Base-by-base conservation (phyloP, 2,329 filamentous ascomycete genomes). In the Periconia macrospinosa region DNA sequence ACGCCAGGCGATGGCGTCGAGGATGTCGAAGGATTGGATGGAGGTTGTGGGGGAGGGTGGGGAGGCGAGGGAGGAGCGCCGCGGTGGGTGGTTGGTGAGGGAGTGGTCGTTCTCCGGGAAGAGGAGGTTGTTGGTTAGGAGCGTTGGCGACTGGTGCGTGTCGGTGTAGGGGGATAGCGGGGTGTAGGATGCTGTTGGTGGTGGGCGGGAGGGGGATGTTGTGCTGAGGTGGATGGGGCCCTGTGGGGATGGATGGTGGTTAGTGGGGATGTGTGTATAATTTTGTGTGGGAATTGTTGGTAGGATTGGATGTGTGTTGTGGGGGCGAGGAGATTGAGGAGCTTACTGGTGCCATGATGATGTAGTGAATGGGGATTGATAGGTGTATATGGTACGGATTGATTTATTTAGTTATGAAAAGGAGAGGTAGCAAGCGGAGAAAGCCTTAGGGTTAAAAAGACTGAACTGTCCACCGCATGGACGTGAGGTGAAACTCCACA, bases 11-110 rank as follows among this genome's bases (percentile, higher is more conserved):
- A 68, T 62, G 19, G 58, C 63, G 30, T 71, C 69, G 18, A 70
- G 55, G 40, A 71, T 60, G 47, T 72, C 69, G 50, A 73, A 70
- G 15, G 69, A 68, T 49, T 72, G 67, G 17, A 72, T 62, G 1
- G 68, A 70, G 10, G 68, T 63, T 23, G 69, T 69, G 10, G 69
- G 71, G n/a, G 68, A 66, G 13, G 69, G 70, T 15, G 69, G 69
- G n/a, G 67, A 63, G 33, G 33, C 11, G 33, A 37, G 33, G 19
- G 66, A 69, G 1, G 65, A 60, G 11, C 42, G n/a, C 5, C 23
- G 23, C 5, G 69, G 69, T n/a, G 68, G 69, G 17, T 65, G 62
- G 11, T n/a, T 37, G 33, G 33, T 37, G 23, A 66, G 68, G 2
- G 65, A 59, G 10, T 61, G 48, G 44, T 72, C 68, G 18, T 56